Evolutionary conservation across 2,329 filamentous ascomycete species (phyloP).

Genomic region (Cordyceps cicadae): DNA sequence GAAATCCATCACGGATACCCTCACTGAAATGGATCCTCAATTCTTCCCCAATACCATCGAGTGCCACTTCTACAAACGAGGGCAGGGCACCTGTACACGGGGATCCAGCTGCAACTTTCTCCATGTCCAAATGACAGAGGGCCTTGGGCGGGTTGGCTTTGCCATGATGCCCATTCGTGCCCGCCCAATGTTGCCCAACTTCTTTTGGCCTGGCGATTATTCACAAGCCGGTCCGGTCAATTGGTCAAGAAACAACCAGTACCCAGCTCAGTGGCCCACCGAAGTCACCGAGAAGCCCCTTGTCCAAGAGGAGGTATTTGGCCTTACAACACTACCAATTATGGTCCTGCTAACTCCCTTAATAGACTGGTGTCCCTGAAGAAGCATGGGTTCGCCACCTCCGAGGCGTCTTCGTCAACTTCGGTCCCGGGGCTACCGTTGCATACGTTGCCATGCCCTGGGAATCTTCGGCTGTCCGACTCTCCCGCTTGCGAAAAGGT

Average conservation of each 20-base stretch:
- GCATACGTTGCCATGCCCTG: background rate
- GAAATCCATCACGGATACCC: background rate
- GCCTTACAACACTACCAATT: background rate
- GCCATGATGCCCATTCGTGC: background rate
- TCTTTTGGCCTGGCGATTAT: background rate
- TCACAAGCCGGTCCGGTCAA: background rate
- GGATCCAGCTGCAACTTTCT: background rate
- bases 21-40: background rate
- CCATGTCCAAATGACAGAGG: background rate
- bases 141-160: background rate
- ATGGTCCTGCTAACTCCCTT: background rate
- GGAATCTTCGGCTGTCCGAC: background rate
- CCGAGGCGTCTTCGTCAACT: conserved; percentile 4
- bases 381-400: conserved; percentile 3
- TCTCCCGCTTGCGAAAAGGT: background rate
- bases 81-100: background rate
- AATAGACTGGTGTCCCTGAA: background rate
- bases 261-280: background rate
- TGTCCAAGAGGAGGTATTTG: background rate
- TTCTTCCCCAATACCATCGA: background rate
- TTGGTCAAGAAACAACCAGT: background rate
- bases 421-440: conserved; percentile 5
- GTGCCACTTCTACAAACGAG: background rate
- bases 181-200: background rate
- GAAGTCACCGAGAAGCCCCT: background rate